Conservation (phyloP, 306 rosid genomes). For the Gillenia trifoliata region DNA sequence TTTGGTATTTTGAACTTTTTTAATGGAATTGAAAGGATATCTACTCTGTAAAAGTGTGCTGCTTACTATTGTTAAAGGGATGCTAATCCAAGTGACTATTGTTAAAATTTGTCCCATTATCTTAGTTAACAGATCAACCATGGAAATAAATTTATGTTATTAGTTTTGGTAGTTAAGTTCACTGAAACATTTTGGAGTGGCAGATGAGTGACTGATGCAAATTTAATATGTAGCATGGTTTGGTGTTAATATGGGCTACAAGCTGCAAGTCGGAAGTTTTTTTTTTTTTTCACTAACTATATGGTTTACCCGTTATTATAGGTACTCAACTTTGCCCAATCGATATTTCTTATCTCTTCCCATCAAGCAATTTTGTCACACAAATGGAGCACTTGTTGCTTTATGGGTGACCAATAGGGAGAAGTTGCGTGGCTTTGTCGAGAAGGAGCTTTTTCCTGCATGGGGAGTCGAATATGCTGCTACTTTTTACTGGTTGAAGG, state of each 20-base stretch:
- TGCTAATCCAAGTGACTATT: background rate
- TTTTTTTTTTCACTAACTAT: background rate
- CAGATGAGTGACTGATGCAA: background rate
- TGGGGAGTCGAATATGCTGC: constrained; percentile 80
- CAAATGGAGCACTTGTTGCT: constrained; percentile 73
- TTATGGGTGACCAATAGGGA: constrained; percentile 97
- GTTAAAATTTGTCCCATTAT: background rate
- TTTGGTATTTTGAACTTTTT: background rate
- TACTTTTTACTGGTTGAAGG: constrained; percentile 88
- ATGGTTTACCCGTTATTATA: constrained; percentile 23
- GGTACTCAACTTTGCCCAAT: constrained; percentile 90
- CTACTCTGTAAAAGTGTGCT: background rate
- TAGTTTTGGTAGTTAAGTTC: background rate
- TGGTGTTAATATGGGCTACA: background rate
- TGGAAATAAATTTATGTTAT: no score
- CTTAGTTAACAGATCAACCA: background rate
- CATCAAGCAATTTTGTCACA: constrained; percentile 66
- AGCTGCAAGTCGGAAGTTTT: background rate
- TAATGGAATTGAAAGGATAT: background rate
- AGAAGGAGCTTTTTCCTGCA: constrained; percentile 73
- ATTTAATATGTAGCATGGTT: background rate
- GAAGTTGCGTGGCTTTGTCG: constrained; percentile 75
- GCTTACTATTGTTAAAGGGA: background rate
- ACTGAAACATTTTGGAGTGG: background rate
- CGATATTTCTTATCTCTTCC: constrained; percentile 72